Evolutionary conservation across 257 asterid species (phyloP), one percentile per base, ranked within the genome.

Genomic region (Coffea canephora): DNA sequence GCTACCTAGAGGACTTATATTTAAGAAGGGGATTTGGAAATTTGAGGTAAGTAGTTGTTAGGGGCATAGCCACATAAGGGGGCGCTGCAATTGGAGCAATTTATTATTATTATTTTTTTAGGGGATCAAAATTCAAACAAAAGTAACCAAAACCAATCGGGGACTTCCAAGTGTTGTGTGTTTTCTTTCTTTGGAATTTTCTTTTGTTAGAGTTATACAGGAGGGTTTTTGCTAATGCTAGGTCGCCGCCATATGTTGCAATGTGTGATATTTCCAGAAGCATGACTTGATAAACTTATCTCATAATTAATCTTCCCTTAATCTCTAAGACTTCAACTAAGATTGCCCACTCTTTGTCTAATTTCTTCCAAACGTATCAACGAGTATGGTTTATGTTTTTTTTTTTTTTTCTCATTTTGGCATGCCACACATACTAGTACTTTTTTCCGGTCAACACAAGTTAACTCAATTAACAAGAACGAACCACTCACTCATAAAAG

Each of bases 81-180:
- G 43, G 3, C 5, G 43, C 43, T 39, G 43, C 43, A 39, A 39
- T 39, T 39, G 43, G 43, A 39, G 3, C 43, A 39, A 2, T 39
- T 2, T 39, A 39, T 39, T 1, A 39, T 39, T 27, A 27, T 27
- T 27, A 27, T 27, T 27, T 2, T 39, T 39, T 39, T 39, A 0
- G 43, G 5, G 43, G 74, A 80, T 59, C 73, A 83, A 80, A 71
- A 73, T 80, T 86, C 61, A 27, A 61, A 49, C 62, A 82, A 43
- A 72, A 80, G 85, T 70, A 79, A 78, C 49, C 4, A 52, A 71
- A 72, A 19, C 82, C 84, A 83, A 70, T 83, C 86, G 69, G 74
- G 52, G 76, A 79, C 75, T 55, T 80, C 81, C 89, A 91, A 64
- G 85, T 84, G 88, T 88, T 82, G 45, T 67, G 68, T 77, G 23